Percentiles rank a stretch among this genome's conserved stretches.
Evolutionary conservation across 768 basidiomycete species (phyloP).

Genomic region (Hericium alpestre): DNA sequence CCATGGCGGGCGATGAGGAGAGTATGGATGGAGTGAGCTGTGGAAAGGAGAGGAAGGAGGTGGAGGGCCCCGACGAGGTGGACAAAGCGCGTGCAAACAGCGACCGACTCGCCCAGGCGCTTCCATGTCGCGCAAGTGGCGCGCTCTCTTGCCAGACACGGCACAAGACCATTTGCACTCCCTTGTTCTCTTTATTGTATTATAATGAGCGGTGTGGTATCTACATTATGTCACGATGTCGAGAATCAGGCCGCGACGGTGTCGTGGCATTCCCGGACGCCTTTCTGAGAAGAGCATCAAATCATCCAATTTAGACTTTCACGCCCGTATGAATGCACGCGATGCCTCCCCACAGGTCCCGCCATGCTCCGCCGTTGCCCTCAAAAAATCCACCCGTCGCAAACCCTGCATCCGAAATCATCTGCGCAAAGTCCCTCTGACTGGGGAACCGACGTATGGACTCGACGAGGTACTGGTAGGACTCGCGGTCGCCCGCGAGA

Average conservation of each 20-base stretch:
- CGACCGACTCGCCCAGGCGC: neutral
- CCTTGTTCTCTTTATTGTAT: neutral
- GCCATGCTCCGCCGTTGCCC: constrained; percentile 76
- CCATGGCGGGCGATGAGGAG: constrained; percentile 3
- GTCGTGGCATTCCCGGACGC: too few species aligned
- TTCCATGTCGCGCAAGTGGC: neutral
- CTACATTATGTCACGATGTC: too few species aligned
- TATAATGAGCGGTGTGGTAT: too few species aligned
- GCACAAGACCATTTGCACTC: neutral
- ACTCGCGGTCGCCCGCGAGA: constrained; percentile 86
- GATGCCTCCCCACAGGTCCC: constrained; percentile 79
- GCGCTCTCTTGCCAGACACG: neutral
- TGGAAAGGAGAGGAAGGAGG: neutral
- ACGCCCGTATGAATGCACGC: constrained; percentile 80
- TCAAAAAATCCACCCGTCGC: constrained; percentile 47
- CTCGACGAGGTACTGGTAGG: constrained; percentile 96
- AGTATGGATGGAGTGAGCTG: constrained; percentile 2
- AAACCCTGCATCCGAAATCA: constrained; percentile 86
- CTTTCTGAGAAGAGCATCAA: too few species aligned
- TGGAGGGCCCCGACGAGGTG: neutral
- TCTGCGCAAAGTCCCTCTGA: constrained; percentile 76
- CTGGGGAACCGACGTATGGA: constrained; percentile 90
- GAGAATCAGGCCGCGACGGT: too few species aligned
- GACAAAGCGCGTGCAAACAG: neutral
- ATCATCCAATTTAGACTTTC: constrained; percentile 40